A percentile compares a stretch with the other conserved stretches of the same genome.
phyloP scores from a whole-genome alignment of 2,329 filamentous ascomycete genomes.

The Periconia sp. region DNA sequence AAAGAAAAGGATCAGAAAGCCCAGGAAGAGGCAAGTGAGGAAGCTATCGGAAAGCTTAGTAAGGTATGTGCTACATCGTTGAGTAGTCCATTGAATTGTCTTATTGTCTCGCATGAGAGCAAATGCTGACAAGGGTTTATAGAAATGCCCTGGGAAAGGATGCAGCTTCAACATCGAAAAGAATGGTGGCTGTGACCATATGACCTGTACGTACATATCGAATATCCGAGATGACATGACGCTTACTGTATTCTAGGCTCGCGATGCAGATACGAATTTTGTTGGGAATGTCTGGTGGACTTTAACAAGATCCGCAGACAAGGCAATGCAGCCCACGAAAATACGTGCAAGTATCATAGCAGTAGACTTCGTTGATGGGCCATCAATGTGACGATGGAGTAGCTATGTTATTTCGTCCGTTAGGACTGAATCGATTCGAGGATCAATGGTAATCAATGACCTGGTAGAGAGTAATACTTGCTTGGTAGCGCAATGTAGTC shows the following conservation, averaged over 20 bases:
- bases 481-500: no score
- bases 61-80: slow-evolving; percentile 24
- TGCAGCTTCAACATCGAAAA: slow-evolving; percentile 51
- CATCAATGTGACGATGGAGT: neutral
- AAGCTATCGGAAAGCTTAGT: slow-evolving; percentile 36
- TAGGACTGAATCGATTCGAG: no score
- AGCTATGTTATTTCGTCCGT: no score
- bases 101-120: neutral
- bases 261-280: slow-evolving; percentile 49
- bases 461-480: no score
- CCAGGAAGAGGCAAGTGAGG: slow-evolving; percentile 34
- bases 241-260: slow-evolving; percentile 24
- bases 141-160: slow-evolving; percentile 41
- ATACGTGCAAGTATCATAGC: slow-evolving; percentile 28
- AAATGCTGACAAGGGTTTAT: neutral
- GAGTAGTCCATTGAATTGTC: no score
- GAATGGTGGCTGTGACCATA: slow-evolving; percentile 51
- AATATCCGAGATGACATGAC: neutral
- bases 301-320: slow-evolving; percentile 26
- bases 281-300: slow-evolving; percentile 46
- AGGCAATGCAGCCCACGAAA: slow-evolving; percentile 28
- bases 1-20: slow-evolving; percentile 27
- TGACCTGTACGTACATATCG: slow-evolving; percentile 37
- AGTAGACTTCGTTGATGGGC: neutral
- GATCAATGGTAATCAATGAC: no score